Evolutionary conservation across 169 alveolate species (phyloP), one percentile per base, ranked within the genome.

Genomic region (Toxoplasma gondii): DNA sequence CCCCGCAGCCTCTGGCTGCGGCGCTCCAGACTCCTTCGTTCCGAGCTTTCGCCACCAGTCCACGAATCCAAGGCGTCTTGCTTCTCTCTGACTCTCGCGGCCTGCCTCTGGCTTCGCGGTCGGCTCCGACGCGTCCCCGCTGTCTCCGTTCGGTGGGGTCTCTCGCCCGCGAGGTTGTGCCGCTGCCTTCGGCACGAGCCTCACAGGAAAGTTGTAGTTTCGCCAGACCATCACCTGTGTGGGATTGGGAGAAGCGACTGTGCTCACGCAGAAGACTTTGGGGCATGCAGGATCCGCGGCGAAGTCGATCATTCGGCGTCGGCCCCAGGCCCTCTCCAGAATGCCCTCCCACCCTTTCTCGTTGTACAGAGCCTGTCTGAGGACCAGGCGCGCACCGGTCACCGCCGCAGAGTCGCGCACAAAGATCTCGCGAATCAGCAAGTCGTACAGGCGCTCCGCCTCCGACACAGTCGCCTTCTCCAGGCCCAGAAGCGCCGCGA

Each of bases 301-400:
- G 92, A 95, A 97, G 92, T 98, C 98, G 43, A 97, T 96, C 96
- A 98, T 96, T 92, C 96, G 96, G 16, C 93, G 88, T 70, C 95
- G 95, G 38, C 97, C 98, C 81, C 97, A 96, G 81, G 96, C 92
- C 27, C 95, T 86, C 54, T 92, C 93, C 44, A 97, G 92, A 78
- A 95, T 92, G 29, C 93, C 92, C 49, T 97, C 96, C 94, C 97
- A 93, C 39, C 88, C 84, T 17, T 84, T 87, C 41, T 97, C 97
- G 95, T 98, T 98, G 94, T 97, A 98, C 54, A 95, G 95, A 0
- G 98, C 98, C 86, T 96, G 98, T 69, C 94, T 94, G 81, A 96
- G 95, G 64, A 97, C 91, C 44, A 97, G 95, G 81, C 98, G 95
- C 41, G 98, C 96, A 58, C 93, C 95, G 88, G 96, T 92, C 81